Conservation (phyloP, 2,329 filamentous ascomycete species). For the Mollisia scopiformis region DNA sequence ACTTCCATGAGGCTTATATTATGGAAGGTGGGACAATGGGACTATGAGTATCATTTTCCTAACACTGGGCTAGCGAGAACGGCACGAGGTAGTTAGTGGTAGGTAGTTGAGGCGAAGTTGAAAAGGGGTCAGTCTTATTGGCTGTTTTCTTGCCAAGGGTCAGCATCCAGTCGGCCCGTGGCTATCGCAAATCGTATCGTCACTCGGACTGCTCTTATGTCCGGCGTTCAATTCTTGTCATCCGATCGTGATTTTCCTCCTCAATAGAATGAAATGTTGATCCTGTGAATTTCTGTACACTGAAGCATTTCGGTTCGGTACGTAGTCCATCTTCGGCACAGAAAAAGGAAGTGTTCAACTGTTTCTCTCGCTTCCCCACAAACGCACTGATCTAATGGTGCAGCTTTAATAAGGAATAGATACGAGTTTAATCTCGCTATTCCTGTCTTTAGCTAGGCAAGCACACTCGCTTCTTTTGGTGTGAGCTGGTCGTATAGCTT, state of each 20-base stretch:
- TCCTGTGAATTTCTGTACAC: slow-evolving; percentile 27
- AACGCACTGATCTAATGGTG: slow-evolving; percentile 22
- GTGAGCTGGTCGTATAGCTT: neutral
- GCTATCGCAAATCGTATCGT: slow-evolving; percentile 25
- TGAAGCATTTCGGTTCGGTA: slow-evolving; percentile 26
- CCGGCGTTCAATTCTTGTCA: slow-evolving; percentile 29
- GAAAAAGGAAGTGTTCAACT: slow-evolving; percentile 35
- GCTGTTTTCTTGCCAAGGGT: neutral
- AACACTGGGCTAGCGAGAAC: too few relatives aligned
- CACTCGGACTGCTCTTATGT: slow-evolving; percentile 31
- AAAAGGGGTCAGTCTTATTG: neutral
- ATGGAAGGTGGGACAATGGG: too few relatives aligned
- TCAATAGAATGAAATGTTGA: slow-evolving; percentile 35
- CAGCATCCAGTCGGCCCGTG: slow-evolving; percentile 5
- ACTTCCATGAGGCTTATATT: too few relatives aligned
- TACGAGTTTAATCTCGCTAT: slow-evolving; percentile 3
- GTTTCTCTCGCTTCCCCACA: slow-evolving; percentile 24
- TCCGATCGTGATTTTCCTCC: slow-evolving; percentile 29
- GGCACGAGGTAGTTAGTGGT: neutral
- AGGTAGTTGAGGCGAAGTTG: neutral
- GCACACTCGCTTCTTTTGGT: slow-evolving; percentile 4
- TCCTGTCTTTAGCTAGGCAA: slow-evolving; percentile 2
- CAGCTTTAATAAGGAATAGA: neutral
- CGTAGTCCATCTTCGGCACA: slow-evolving; percentile 15
- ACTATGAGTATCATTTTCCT: too few relatives aligned